Base-by-base conservation (phyloP, 306 rosid species). In the Cercis canadensis region DNA sequence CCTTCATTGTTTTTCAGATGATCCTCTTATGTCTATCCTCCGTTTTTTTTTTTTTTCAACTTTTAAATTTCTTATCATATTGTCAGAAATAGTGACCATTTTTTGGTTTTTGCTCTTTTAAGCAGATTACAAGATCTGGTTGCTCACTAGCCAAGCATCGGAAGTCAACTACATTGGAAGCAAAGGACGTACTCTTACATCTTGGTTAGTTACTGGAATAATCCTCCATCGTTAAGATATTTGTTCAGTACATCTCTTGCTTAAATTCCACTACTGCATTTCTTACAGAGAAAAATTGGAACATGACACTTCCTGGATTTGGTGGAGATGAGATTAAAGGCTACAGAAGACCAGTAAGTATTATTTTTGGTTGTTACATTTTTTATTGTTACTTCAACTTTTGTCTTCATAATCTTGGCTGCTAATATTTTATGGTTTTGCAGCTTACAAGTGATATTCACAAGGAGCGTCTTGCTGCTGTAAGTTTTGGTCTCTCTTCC, bases 91-190 rank as follows among this genome's bases (percentile, higher is more conserved):
- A 24, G 18, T 47, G 62, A 11, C 44, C 51, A 14, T 60, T 40
- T 52, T 58, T 64, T 24, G 29, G 47, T 16, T 37, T 37, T 31
- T 44, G 69, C 60, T 62, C 62, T 33, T 31, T 54, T 24, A 24
- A 24, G 75, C 74, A 94, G 99, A 86, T 94, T 71, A 89, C 89
- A 16, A 87, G 90, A 74, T 94, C 90, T 80, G 93, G 99, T 61
- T 94, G 99, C 84, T 89, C 91, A 13, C 70, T 94, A 36, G 97
- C 96, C 74, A 94, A 94, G 84, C 99, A 94, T 81, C 77, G 97
- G 41, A 94, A 91, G 83, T 94, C 99, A 44, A 74, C 87, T 45
- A 85, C 87, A 4, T 73, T 94, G 81, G 97, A 94, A 73, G 88
- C 96, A 37, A 94, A 87, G 66, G 99, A 94, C 83, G 83, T 94